Conservation (phyloP, 2,329 filamentous ascomycete species). For the Colletotrichum cereale region DNA sequence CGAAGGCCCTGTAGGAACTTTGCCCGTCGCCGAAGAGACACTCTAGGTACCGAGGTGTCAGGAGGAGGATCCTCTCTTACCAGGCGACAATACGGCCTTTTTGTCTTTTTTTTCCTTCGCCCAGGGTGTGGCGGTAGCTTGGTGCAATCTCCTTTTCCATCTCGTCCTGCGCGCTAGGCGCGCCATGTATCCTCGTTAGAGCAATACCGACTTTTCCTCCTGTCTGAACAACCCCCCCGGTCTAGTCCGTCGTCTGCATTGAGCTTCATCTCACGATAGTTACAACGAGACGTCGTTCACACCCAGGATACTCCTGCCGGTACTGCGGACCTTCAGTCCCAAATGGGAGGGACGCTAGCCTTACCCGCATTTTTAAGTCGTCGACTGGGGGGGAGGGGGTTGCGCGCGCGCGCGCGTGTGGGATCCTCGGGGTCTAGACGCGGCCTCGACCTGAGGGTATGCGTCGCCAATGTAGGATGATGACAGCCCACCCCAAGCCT, state of each 20-base stretch:
- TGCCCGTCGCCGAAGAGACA: not conserved
- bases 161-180: conserved; percentile 9
- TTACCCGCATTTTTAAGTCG: not conserved
- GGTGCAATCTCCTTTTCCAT: not conserved
- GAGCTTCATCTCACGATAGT: conserved; percentile 1
- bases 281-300: not conserved
- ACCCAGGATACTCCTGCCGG: conserved; percentile 1
- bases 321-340: conserved; percentile 25
- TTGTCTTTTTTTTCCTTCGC: too few species aligned
- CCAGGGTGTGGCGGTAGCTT: conserved; percentile 26
- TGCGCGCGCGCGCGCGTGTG: not conserved
- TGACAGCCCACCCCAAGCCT: conserved; percentile 22
- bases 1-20: not conserved
- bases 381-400: not conserved
- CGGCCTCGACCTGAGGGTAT: conserved; percentile 30
- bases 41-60: not conserved
- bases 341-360: conserved; percentile 34
- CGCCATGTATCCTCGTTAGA: conserved; percentile 24
- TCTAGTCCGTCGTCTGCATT: not conserved
- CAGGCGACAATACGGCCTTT: conserved; percentile 1
- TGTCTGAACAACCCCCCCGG: not conserved
- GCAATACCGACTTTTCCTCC: conserved; percentile 15
- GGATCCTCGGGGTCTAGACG: conserved; percentile 33
- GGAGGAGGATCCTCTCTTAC: not conserved
- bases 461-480: conserved; percentile 35